phyloP scores from a whole-genome alignment of 495 filamentous ascomycete genomes.

The Halenospora varia region DNA sequence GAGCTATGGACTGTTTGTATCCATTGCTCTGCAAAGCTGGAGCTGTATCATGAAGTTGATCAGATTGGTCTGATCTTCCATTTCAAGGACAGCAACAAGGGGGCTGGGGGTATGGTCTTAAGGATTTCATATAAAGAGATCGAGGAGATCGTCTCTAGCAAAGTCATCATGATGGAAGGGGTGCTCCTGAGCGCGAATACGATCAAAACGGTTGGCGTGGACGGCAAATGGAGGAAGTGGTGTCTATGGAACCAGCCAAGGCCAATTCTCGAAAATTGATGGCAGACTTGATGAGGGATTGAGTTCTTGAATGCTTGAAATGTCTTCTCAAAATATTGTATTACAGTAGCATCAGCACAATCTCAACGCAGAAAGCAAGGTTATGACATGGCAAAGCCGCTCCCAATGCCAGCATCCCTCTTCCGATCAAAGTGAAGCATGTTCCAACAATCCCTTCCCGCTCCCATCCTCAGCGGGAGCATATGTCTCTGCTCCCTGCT shows the following conservation, averaged over 20 bases:
- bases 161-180: conserved; percentile 1
- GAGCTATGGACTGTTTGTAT: conserved; percentile 8
- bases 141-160: conserved; percentile 4
- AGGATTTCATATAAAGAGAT: conserved; percentile 4
- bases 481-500: not conserved
- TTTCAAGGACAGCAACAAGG: conserved; percentile 1
- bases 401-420: not conserved
- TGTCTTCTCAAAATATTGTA: not conserved
- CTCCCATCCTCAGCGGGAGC: not conserved
- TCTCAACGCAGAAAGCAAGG: not conserved
- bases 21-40: not conserved
- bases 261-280: not conserved
- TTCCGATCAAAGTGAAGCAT: not conserved
- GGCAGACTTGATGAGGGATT: not conserved
- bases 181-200: not conserved
- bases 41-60: conserved; percentile 5
- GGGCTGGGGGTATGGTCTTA: not conserved
- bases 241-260: not conserved
- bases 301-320: not conserved
- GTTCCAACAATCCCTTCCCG: not conserved
- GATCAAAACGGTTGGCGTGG: conserved; percentile 1
- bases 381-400: not conserved
- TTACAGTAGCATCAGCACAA: not conserved
- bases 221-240: not conserved
- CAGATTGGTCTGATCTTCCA: not conserved